Percentiles rank a stretch among this genome's conserved stretches.
These are phyloP conservation scores for Emmonsiellopsis sp. DNA, from an alignment of 2,329 filamentous ascomycete species.

Conservation along the genomic window DNA sequence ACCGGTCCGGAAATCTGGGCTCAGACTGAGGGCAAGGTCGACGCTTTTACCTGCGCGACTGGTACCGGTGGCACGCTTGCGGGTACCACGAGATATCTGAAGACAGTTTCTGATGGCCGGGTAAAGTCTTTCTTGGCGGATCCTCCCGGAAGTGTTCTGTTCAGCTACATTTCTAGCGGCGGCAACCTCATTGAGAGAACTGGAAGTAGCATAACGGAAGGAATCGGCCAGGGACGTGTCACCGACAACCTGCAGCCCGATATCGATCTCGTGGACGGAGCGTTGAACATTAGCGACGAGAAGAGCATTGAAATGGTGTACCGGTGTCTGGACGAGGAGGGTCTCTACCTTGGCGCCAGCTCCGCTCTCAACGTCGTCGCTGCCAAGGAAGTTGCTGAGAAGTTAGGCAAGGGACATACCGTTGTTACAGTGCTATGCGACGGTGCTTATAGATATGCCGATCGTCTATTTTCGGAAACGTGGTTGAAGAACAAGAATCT, in stretches of 20 bases:
- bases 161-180: slow-evolving; percentile 80
- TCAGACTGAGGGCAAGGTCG: slow-evolving; percentile 74
- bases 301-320: slow-evolving; percentile 98
- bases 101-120: slow-evolving; percentile 64
- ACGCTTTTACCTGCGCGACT: slow-evolving; percentile 92
- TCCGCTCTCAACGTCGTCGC: slow-evolving; percentile 92
- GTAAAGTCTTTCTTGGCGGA: slow-evolving; percentile 89
- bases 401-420: slow-evolving; percentile 76
- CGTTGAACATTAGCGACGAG: slow-evolving; percentile 76
- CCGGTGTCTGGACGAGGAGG: slow-evolving; percentile 88
- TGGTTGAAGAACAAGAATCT: slow-evolving; percentile 86
- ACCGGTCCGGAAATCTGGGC: slow-evolving; percentile 96
- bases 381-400: slow-evolving; percentile 85
- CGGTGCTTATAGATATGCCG: slow-evolving; percentile 94
- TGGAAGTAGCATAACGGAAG: slow-evolving; percentile 90
- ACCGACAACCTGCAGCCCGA: slow-evolving; percentile 92
- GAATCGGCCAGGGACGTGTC: slow-evolving; percentile 90
- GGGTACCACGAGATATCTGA: slow-evolving; percentile 78
- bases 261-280: slow-evolving; percentile 73
- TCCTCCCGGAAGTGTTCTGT: slow-evolving; percentile 84
- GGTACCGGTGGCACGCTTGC: slow-evolving; percentile 89
- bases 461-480: slow-evolving; percentile 80
- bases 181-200: slow-evolving; percentile 71
- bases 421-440: slow-evolving; percentile 93
- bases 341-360: slow-evolving; percentile 87